Evolutionary conservation across 495 filamentous ascomycete genomes (phyloP).

Genomic region (Penicillium goetzii): DNA sequence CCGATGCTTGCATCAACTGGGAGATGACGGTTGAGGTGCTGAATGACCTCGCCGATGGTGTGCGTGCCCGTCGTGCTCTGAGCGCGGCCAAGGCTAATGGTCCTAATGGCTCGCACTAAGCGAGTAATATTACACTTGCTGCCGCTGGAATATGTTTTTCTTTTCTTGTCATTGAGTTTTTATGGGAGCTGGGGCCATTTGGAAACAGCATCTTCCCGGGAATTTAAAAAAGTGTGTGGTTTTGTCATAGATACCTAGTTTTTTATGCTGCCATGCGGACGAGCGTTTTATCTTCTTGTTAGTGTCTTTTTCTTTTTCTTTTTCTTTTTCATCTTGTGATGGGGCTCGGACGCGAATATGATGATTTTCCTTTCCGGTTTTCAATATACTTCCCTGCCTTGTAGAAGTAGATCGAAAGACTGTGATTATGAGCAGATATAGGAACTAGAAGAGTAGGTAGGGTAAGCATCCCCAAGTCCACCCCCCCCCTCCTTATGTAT

Average conservation of each 20-base stretch:
- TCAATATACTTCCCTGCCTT: not conserved
- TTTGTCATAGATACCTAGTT: conserved; percentile 27
- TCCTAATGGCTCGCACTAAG: conserved; percentile 40
- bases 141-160: not conserved
- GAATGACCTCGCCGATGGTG: conserved; percentile 84
- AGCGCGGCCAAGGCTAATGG: conserved; percentile 36
- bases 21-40: conserved; percentile 81
- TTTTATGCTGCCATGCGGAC: conserved; percentile 19
- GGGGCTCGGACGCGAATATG: conserved; percentile 2
- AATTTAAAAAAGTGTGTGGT: conserved; percentile 11
- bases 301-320: no score
- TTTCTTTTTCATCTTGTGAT: no score
- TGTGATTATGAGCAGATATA: not conserved
- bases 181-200: not conserved
- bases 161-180: conserved; percentile 14
- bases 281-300: conserved; percentile 17
- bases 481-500: not conserved
- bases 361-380: conserved; percentile 9
- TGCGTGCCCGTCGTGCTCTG: conserved; percentile 67
- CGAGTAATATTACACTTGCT: not conserved
- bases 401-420: not conserved
- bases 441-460: no score
- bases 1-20: conserved; percentile 97
- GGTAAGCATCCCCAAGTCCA: not conserved
- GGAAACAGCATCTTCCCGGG: not conserved